Base-by-base conservation (phyloP, 2,329 filamentous ascomycete genomes). In the Coniochaeta hoffmannii region DNA sequence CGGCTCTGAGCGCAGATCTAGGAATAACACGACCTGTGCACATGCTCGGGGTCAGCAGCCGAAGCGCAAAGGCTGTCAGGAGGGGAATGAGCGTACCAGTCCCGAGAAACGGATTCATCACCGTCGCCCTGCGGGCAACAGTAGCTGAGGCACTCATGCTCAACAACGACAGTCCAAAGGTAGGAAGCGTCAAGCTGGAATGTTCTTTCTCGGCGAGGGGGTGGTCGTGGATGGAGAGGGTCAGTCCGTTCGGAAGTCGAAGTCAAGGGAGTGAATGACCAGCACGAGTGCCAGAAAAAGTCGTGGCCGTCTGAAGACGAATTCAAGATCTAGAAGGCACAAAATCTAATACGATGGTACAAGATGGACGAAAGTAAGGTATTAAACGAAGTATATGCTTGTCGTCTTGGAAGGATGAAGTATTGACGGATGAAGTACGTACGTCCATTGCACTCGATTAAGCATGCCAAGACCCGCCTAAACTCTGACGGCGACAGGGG, bases 101-200 rank as follows among this genome's bases (percentile, higher is more conserved):
- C 50, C 74, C 73, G 64, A 76, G 61, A 61, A 83, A 75, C 61
- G 78, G 76, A 71, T 78, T 80, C 61, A 78, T 72, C 63, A 76
- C 69, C 59, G 77, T 72, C 58, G 78, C 79, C 73, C 79, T 73
- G 58, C 78, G 78, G 70, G 79, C 80, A 64, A 80, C 74, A 65
- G 69, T 76, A 58, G 80, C 73, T 50, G 80, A 81, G 65, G 78
- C 76, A 75, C 79, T 82, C 80, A 83, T 83, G 61, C 44, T 66
- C 49, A 46, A 15, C 41, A 46, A 22, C 41, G 41, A 28, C 19
- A 22, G 12, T 4, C 26, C 12, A 19, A 28, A 28, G 2, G 22
- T n/a, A 26, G 4, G 24, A 46, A 26, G 7, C 10, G 24, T 46
- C 24, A 15, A 28, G 41, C 10, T 8, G 41, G 26, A 5, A 46